These are phyloP conservation scores for Ophiocordyceps camponoti-leonardi DNA, from an alignment of 2,329 filamentous ascomycete species.

Conservation along the genomic window DNA sequence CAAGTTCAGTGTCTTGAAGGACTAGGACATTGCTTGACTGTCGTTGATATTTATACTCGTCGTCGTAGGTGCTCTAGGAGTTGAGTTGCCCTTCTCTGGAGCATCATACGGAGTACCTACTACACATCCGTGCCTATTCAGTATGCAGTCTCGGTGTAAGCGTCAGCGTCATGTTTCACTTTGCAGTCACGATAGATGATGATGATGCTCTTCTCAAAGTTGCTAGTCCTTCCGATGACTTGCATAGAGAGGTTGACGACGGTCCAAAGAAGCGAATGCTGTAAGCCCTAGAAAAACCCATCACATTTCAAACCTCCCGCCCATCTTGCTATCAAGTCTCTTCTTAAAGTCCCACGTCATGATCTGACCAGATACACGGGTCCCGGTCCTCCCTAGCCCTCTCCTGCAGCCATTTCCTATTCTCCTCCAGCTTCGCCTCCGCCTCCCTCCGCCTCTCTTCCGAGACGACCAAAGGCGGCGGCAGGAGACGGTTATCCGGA, in stretches of 20 bases:
- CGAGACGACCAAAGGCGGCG: not conserved
- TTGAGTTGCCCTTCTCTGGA: no score
- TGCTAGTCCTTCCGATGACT: not conserved
- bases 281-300: not conserved
- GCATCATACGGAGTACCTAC: no score
- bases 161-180: no score
- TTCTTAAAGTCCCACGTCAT: not conserved
- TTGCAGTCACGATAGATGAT: no score
- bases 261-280: not conserved
- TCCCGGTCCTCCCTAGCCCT: not conserved
- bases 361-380: not conserved
- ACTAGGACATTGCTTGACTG: no score
- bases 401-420: not conserved
- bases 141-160: no score
- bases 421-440: not conserved
- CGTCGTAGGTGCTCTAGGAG: no score
- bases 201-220: no score
- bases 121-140: no score
- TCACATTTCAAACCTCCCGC: not conserved
- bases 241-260: no score
- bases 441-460: not conserved
- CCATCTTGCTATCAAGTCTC: not conserved
- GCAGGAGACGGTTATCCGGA: not conserved
- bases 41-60: no score
- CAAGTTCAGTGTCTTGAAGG: no score